Evolutionary conservation across 2,329 filamentous ascomycete genomes (phyloP), one percentile per base, ranked within the genome.

Genomic region (Cladosporium sp.): DNA sequence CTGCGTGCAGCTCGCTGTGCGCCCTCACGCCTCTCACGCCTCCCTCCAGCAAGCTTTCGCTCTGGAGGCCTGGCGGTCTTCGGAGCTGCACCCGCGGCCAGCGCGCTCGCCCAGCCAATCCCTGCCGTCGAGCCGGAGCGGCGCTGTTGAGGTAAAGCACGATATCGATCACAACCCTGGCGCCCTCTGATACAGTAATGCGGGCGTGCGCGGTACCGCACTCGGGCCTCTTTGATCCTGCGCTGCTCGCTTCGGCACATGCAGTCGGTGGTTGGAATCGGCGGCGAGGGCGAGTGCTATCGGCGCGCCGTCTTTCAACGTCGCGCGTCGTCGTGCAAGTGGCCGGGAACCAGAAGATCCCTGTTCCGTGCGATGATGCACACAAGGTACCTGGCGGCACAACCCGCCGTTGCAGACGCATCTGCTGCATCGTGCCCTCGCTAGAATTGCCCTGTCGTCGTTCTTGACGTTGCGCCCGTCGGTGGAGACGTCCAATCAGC

Each of bases 371-470:
- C 40, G 14, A 43, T 43, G 48, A 50, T 50, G 48, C 13, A 32
- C 48, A 50, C 48, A 38, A 35, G 48, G 48, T 50, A 32, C 16
- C n/a, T 16, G n/a, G 9, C 46, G 46, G 31, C 9, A 22, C 22
- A 5, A 28, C 28, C 48, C 32, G 40, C 48, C 35, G n/a, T 35
- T 50, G 48, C 48, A 50, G 31, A 34, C 14, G 37, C 46, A n/a
- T 38, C 14, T 19, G 28, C 16, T 28, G 22, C 22, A 28, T 28
- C 22, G 22, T 28, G 22, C 22, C 22, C 14, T 43, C 48, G 40
- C 40, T 35, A 43, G 40, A 49, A 19, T 31, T 50, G 34, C 48
- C 48, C 48, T 50, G 48, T 50, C 48, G 48, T 50, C 48, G 48
- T 50, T 50, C 48, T 43, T 28, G 14, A 16, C 40, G 32, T 13